Evolutionary conservation across 768 basidiomycete species (phyloP).

Genomic region (Trametes coccinea): DNA sequence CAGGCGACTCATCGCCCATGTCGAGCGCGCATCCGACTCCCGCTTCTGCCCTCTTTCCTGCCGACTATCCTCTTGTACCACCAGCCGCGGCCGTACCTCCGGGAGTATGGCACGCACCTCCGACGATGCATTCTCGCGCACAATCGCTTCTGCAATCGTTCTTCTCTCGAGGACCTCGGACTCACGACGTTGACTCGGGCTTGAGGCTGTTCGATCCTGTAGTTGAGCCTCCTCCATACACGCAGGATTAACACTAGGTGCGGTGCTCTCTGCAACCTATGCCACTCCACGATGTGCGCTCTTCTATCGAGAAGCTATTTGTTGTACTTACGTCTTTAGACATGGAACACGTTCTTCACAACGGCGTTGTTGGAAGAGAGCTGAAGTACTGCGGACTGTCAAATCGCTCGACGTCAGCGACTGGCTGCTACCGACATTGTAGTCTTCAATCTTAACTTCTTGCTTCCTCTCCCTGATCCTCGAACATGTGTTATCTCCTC

Average conservation of each 20-base stretch:
- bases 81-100: neutral
- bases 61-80: neutral
- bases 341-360: too few relatives aligned
- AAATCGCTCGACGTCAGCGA: too few relatives aligned
- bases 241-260: neutral
- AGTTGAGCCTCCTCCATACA: slow-evolving; percentile 10
- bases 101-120: slow-evolving; percentile 8
- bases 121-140: slow-evolving; percentile 5
- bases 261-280: too few relatives aligned
- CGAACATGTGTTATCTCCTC: too few relatives aligned
- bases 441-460: too few relatives aligned
- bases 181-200: slow-evolving; percentile 14
- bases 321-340: too few relatives aligned
- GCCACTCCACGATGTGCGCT: too few relatives aligned
- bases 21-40: neutral
- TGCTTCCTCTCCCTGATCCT: too few relatives aligned
- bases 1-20: neutral
- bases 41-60: neutral
- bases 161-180: neutral
- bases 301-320: too few relatives aligned
- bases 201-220: slow-evolving; percentile 9
- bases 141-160: slow-evolving; percentile 4
- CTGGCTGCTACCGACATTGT: too few relatives aligned
- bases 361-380: too few relatives aligned
- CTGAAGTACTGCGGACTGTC: too few relatives aligned